Evolutionary conservation across 371 early-diverging fungal species (phyloP).

Genomic region (Actinomortierella ambigua): DNA sequence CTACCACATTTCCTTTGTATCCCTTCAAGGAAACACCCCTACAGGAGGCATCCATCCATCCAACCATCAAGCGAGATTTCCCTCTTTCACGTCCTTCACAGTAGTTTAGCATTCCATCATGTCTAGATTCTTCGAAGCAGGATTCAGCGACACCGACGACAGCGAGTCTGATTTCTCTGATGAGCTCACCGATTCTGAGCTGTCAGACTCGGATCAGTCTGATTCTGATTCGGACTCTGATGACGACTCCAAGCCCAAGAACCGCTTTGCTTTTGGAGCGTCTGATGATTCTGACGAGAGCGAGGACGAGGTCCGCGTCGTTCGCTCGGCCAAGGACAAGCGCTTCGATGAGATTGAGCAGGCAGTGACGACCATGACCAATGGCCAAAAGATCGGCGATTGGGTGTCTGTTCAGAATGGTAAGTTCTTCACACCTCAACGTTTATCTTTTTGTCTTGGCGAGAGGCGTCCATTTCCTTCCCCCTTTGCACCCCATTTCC

Average conservation of each 20-base stretch:
- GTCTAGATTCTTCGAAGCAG: conserved; percentile 61
- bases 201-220: conserved; percentile 33
- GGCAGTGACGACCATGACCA: conserved; percentile 68
- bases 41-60: not conserved
- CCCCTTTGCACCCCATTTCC: conserved; percentile 6
- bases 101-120: conserved; percentile 26
- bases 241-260: conserved; percentile 50
- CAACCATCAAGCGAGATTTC: not conserved
- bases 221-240: conserved; percentile 39
- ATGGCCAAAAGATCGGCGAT: conserved; percentile 86
- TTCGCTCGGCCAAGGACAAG: conserved; percentile 88
- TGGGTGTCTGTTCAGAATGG: conserved; percentile 86
- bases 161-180: conserved; percentile 46
- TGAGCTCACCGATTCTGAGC: conserved; percentile 31
- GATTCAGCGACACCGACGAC: conserved; percentile 53
- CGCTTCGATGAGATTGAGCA: conserved; percentile 71
- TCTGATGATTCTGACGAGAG: conserved; percentile 64
- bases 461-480: not conserved
- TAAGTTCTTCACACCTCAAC: conserved; percentile 40
- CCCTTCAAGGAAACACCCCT: too few relatives aligned
- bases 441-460: not conserved
- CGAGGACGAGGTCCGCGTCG: conserved; percentile 76
- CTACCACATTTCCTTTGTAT: not conserved
- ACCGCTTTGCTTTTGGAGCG: conserved; percentile 51
- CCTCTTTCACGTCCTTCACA: not conserved